These are phyloP conservation scores for Entonaema liquescens DNA, from an alignment of 495 filamentous ascomycete species.

Conservation along the genomic window DNA sequence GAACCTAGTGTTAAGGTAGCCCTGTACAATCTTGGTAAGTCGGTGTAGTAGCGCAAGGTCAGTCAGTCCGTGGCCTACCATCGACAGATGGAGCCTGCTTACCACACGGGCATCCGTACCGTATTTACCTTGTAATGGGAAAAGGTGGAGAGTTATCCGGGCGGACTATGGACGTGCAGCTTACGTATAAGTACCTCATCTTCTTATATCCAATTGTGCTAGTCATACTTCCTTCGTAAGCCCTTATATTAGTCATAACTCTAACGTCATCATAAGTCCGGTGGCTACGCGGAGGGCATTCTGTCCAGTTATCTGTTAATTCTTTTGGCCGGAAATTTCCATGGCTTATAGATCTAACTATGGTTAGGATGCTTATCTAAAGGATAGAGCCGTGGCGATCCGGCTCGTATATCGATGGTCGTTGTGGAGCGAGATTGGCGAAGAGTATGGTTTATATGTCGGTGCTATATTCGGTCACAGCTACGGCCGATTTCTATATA, in stretches of 20 bases:
- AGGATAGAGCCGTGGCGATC: conserved; percentile 6
- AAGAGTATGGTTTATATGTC: conserved; percentile 12
- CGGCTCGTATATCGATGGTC: conserved; percentile 13
- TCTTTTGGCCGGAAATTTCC: too few relatives aligned
- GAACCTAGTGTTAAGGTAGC: conserved; percentile 33
- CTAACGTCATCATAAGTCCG: neutral
- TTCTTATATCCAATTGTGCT: conserved; percentile 1
- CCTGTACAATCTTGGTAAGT: conserved; percentile 29
- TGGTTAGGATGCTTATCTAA: too few relatives aligned
- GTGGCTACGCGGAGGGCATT: neutral
- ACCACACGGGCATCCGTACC: conserved; percentile 37
- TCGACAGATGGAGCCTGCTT: conserved; percentile 25
- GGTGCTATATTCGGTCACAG: conserved; percentile 23
- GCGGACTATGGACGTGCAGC: conserved; percentile 28
- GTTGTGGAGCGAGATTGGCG: conserved; percentile 20
- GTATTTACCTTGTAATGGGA: conserved; percentile 27
- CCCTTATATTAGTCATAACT: neutral
- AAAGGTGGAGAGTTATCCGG: conserved; percentile 22
- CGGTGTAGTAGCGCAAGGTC: conserved; percentile 33
- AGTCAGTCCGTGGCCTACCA: conserved; percentile 36
- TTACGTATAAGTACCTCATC: conserved; percentile 24
- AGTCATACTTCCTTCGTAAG: neutral
- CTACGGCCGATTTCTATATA: conserved; percentile 29
- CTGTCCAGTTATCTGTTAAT: neutral
- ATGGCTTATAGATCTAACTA: too few relatives aligned